Base-by-base conservation (phyloP, 2,329 filamentous ascomycete genomes). In the Fusarium incarnatum region DNA sequence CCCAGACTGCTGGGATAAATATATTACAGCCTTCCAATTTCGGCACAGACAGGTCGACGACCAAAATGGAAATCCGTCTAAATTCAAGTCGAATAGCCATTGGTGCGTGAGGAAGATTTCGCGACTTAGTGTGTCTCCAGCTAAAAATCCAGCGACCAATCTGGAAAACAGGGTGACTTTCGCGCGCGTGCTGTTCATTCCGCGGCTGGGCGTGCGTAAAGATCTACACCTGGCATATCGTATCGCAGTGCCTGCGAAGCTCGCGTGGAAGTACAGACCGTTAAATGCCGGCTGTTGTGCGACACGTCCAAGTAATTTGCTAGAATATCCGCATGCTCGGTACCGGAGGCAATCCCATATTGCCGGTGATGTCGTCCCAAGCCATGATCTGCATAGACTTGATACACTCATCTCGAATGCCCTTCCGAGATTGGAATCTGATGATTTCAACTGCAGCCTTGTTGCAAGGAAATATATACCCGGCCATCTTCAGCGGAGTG, bases 41-140 rank as follows among this genome's bases (percentile, higher is more conserved):
- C 52, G 28, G 58, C 48, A 59, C 52, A 64, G 47, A 55, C 40
- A 42, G 54, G 55, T 47, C 25, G 25, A 60, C 34, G 57, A 70
- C 73, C 11, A 57, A 75, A 74, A 42, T 56, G 70, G 73, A 75
- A 75, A 75, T 68, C 70, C 73, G 73, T 75, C 73, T 75, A 66
- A 60, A 45, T 32, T 46, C 22, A 57, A 49, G 47, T 53, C 45
- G 58, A 37, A 56, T 52, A 58, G 58, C 67, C 63, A 74, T 73
- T 75, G 66, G 72, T 52, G 53, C 67, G 58, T 52, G 47, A n/a
- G 32, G 23, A 49, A 30, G 27, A 64, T 59, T 59, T 59, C 55
- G 56, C 61, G 46, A 46, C 47, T 60, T 73, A 73, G 64, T 56
- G 58, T 54, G 48, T 47, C 27, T 37, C 30, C 47, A 58, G 45